These are phyloP conservation scores for Microbotryum saponariae DNA, from an alignment of 1,284 basidiomycete species.

Conservation along the genomic window DNA sequence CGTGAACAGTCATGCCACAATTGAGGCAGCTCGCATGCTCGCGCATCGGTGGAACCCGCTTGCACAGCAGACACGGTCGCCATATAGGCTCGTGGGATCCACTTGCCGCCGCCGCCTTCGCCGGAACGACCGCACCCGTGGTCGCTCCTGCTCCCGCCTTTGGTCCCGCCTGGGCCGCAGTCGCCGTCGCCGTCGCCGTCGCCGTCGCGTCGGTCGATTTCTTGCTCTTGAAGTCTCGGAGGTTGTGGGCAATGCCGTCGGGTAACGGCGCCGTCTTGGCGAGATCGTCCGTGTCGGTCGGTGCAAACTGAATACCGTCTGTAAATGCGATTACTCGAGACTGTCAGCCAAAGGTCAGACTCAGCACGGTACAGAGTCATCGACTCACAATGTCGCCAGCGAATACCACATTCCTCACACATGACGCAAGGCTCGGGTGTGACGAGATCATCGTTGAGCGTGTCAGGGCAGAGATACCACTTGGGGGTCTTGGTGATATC, in stretches of 20 bases:
- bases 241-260: not conserved
- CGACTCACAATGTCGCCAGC: constrained; percentile 35
- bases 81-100: no score
- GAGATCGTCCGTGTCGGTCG: constrained; percentile 17
- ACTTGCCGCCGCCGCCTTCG: no score
- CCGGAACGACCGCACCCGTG: no score
- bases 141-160: no score
- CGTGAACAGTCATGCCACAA: no score
- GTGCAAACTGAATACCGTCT: constrained; percentile 34
- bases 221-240: no score
- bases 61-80: no score
- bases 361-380: not conserved
- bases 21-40: no score
- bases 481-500: constrained; percentile 8
- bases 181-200: no score
- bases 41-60: no score
- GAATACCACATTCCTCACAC: constrained; percentile 33
- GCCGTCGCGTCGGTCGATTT: no score
- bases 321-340: not conserved
- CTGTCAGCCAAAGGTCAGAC: not conserved
- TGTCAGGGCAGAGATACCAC: constrained; percentile 35
- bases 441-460: constrained; percentile 3
- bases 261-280: constrained; percentile 1
- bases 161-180: no score
- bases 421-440: constrained; percentile 18